phyloP scores from a whole-genome alignment of 768 basidiomycete species.

The Rhodosporidiobolus sp. region DNA sequence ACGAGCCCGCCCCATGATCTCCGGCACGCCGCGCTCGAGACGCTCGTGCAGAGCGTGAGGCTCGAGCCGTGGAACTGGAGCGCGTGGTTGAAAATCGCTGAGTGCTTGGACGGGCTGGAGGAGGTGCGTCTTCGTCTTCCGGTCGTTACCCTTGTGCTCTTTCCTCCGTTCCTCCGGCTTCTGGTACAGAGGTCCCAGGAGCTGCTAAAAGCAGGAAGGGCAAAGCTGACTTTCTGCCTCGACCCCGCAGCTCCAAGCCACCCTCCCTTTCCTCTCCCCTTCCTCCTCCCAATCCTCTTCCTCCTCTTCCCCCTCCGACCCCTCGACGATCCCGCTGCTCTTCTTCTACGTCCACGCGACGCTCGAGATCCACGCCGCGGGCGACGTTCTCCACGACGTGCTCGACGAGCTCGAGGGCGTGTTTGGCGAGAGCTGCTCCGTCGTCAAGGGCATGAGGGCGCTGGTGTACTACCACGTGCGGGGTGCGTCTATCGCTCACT shows the following conservation, averaged over 20 bases:
- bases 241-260: conserved; percentile 46
- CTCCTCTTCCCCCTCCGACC: too few species aligned
- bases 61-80: conserved; percentile 92
- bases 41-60: conserved; percentile 68
- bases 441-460: conserved; percentile 77
- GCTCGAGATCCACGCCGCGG: conserved; percentile 83
- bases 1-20: conserved; percentile 61
- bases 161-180: neutral
- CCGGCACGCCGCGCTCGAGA: conserved; percentile 82
- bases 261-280: conserved; percentile 55
- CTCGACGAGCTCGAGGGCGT: conserved; percentile 76
- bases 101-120: conserved; percentile 60
- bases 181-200: conserved; percentile 6
- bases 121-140: conserved; percentile 60
- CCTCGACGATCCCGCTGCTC: conserved; percentile 51
- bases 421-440: conserved; percentile 52
- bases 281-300: conserved; percentile 51
- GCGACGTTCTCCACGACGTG: conserved; percentile 75
- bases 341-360: conserved; percentile 84
- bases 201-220: too few species aligned
- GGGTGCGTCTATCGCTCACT: conserved; percentile 56
- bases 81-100: conserved; percentile 69
- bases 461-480: conserved; percentile 84
- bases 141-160: too few species aligned
- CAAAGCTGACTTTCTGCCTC: neutral